These are phyloP conservation scores for Zopfia rhizophila DNA, from an alignment of 2,329 filamentous ascomycete species.

Conservation along the genomic window DNA sequence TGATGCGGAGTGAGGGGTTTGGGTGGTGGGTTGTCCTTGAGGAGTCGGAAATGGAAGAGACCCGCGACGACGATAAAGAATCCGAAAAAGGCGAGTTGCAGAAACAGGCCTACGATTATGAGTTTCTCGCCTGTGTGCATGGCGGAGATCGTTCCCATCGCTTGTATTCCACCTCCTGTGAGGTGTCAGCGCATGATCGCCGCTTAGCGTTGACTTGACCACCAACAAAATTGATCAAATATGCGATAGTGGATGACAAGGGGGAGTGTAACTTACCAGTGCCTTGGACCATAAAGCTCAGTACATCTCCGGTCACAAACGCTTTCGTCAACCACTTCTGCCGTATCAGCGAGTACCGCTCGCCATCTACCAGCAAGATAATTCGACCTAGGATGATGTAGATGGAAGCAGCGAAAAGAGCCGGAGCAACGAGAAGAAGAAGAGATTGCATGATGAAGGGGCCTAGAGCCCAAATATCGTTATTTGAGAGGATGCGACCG, in stretches of 20 bases:
- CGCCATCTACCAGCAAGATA: constrained; percentile 52
- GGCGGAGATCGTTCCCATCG: constrained; percentile 13
- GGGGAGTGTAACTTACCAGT: too few relatives aligned
- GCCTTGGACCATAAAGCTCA: constrained; percentile 57
- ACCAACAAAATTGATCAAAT: too few relatives aligned
- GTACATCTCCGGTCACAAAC: constrained; percentile 59
- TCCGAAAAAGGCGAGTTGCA: constrained; percentile 61
- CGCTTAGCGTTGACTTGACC: too few relatives aligned
- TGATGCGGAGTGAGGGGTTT: too few relatives aligned
- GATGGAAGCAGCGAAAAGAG: constrained; percentile 59
- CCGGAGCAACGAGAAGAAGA: constrained; percentile 58
- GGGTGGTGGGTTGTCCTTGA: constrained; percentile 17
- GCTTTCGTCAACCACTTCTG: constrained; percentile 55
- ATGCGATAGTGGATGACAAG: too few relatives aligned
- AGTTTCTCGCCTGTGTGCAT: constrained; percentile 29
- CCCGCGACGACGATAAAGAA: constrained; percentile 54
- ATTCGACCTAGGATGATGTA: constrained; percentile 62
- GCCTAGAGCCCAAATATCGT: constrained; percentile 48
- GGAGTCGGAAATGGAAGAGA: constrained; percentile 32
- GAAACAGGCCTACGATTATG: constrained; percentile 46
- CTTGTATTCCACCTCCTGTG: constrained; percentile 33
- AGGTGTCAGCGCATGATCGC: too few relatives aligned
- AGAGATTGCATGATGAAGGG: constrained; percentile 57
- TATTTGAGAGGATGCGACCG: constrained; percentile 54
- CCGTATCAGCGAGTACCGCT: constrained; percentile 52